A percentile compares a stretch with the other conserved stretches of the same genome.
These are phyloP conservation scores for Aspergillus sclerotioniger DNA, from an alignment of 495 filamentous ascomycete species.

Conservation along the genomic window DNA sequence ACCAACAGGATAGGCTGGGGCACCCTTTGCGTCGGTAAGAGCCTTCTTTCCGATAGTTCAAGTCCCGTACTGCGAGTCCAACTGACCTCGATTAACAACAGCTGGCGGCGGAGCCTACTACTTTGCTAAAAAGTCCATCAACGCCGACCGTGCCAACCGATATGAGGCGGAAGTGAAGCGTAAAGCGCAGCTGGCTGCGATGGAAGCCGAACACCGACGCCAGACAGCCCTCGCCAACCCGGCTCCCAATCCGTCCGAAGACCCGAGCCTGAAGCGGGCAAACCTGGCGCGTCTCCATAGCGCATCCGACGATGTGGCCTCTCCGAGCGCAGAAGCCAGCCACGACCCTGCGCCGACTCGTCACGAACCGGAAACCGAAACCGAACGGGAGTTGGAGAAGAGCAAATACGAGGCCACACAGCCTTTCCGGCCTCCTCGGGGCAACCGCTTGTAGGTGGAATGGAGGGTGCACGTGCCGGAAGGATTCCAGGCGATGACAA, in stretches of 20 bases:
- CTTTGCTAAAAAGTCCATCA: conserved; percentile 93
- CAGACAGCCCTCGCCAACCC: conserved; percentile 19
- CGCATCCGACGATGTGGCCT: conserved; percentile 57
- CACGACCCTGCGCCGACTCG: conserved; percentile 83
- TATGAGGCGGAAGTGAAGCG: conserved; percentile 65
- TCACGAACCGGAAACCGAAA: conserved; percentile 74
- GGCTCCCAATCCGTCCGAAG: conserved; percentile 23
- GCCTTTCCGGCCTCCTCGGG: conserved; percentile 71
- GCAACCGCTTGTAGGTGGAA: conserved; percentile 69
- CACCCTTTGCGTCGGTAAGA: conserved; percentile 70
- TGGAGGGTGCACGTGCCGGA: neutral
- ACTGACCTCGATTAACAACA: conserved; percentile 24
- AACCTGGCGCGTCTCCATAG: conserved; percentile 37
- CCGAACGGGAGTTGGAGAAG: conserved; percentile 68
- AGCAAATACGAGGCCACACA: conserved; percentile 83
- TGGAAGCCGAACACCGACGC: conserved; percentile 53
- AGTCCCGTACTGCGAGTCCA: no score
- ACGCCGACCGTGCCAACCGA: conserved; percentile 74
- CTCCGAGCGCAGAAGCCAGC: conserved; percentile 76
- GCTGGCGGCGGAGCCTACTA: conserved; percentile 92
- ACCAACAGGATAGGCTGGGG: conserved; percentile 80
- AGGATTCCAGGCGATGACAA: neutral
- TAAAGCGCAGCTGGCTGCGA: conserved; percentile 58
- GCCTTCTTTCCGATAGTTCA: neutral
- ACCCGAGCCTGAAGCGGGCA: conserved; percentile 34